Evolutionary conservation across 768 basidiomycete species (phyloP).

Genomic region (Postia placenta): DNA sequence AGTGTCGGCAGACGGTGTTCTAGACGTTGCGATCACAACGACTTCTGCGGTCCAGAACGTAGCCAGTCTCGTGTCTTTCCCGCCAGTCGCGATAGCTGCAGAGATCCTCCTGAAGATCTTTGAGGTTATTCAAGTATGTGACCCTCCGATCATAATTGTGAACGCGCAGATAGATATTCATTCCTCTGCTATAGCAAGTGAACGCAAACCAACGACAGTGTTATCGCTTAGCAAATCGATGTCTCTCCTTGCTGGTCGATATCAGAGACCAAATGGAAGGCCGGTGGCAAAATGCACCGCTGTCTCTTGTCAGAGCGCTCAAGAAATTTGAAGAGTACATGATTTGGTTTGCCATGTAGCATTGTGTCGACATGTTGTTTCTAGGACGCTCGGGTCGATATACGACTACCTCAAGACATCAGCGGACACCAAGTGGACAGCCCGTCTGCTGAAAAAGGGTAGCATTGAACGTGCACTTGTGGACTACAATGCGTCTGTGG

Average conservation of each 20-base stretch:
- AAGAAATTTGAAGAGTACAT: conserved; percentile 36
- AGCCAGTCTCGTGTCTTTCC: conserved; percentile 31
- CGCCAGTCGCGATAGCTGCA: conserved; percentile 36
- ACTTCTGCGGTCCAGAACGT: conserved; percentile 26
- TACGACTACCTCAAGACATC: conserved; percentile 33
- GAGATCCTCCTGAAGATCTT: conserved; percentile 37
- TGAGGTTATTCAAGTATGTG: conserved; percentile 38
- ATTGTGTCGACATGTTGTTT: not conserved
- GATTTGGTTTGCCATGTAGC: not conserved
- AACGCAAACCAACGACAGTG: conserved; percentile 36
- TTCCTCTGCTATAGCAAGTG: conserved; percentile 14
- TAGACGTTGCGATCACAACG: conserved; percentile 25
- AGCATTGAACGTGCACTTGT: conserved; percentile 34
- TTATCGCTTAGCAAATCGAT: conserved; percentile 32
- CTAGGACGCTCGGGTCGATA: conserved; percentile 33
- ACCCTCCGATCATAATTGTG: conserved; percentile 6
- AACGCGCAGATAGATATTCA: not conserved
- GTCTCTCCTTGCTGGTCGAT: conserved; percentile 35
- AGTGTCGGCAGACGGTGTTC: conserved; percentile 20
- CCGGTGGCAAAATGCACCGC: conserved; percentile 37
- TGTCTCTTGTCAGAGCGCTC: conserved; percentile 33
- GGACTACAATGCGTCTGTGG: conserved; percentile 28
- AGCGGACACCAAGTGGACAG: conserved; percentile 35
- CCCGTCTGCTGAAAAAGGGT: conserved; percentile 33
- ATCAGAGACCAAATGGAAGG: conserved; percentile 41